phyloP scores from a whole-genome alignment of 208 protist species.

The Herpetomonas muscarum region DNA sequence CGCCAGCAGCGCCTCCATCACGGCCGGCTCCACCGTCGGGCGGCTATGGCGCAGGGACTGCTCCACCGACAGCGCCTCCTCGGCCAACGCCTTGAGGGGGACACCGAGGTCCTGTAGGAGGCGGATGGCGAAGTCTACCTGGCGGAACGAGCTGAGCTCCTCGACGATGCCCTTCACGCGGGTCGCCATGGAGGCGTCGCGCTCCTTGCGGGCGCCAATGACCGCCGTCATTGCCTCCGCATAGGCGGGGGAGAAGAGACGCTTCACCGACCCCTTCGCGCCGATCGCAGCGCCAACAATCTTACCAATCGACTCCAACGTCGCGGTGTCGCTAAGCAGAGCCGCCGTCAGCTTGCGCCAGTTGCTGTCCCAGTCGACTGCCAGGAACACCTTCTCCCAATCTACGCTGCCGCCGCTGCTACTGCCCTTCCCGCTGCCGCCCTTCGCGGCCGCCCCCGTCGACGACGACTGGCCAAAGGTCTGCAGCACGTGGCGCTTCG shows the following conservation, averaged over 20 bases:
- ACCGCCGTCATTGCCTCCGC: conserved; percentile 41
- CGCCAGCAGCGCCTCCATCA: conserved; percentile 35
- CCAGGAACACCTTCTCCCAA: conserved; percentile 56
- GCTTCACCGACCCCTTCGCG: conserved; percentile 32
- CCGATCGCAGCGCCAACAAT: conserved; percentile 59
- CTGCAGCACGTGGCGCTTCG: conserved; percentile 29
- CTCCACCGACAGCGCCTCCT: conserved; percentile 13
- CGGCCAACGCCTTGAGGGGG: conserved; percentile 42
- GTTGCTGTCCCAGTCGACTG: conserved; percentile 62
- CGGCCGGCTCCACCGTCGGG: conserved; percentile 21
- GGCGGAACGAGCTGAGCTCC: conserved; percentile 52
- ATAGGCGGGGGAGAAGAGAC: conserved; percentile 50
- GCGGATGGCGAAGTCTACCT: conserved; percentile 41
- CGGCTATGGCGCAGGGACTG: conserved; percentile 19
- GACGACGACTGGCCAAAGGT: conserved; percentile 61
- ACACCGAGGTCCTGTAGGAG: conserved; percentile 43
- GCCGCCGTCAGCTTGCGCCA: conserved; percentile 37
- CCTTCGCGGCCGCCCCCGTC: too few relatives aligned
- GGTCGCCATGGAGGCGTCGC: conserved; percentile 10
- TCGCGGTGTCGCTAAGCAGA: conserved; percentile 43
- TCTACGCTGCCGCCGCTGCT: conserved; percentile 15
- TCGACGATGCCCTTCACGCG: conserved; percentile 27
- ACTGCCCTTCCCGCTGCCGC: not conserved
- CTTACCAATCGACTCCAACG: conserved; percentile 32
- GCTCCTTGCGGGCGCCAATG: conserved; percentile 31